Evolutionary conservation across 352 stramenopile genomes (phyloP), one percentile per base, ranked within the genome.

Genomic region (Phytophthora palmivora): DNA sequence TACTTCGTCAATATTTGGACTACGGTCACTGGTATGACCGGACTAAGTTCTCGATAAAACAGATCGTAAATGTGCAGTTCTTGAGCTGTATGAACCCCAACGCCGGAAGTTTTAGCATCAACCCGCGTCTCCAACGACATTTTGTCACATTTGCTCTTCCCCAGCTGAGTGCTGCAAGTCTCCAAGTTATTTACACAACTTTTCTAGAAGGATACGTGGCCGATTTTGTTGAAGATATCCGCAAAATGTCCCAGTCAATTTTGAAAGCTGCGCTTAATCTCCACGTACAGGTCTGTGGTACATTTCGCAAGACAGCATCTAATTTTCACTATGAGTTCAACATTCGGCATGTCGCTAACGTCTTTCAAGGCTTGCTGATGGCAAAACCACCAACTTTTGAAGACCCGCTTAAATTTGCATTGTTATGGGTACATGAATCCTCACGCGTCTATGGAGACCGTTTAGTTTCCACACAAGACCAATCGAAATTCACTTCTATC

Each of bases 251-350:
- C 12, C 70, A 78, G 15, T 87, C 94, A 14, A 91, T 98, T 59
- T 58, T 95, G 28, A 91, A 91, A 58, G 84, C 86, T 30, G 89
- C 96, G 30, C 76, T 98, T 12, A 91, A 88, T 10, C 67, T 99
- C 12, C 96, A 99, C 50, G 60, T 78, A 1, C 81, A 96, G 47
- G 75, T 98, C 0, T 72, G 75, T 1, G 57, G 67, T 8, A 87
- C 81, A 2, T 96, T 98, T 65, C 76, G 91, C 9, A 98, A 98
- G 70, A 98, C 94, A 0, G 96, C 96, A 0, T 79, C 84, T 5
- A 98, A 99, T 45, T 99, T 98, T 56, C 96, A 99, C 70, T 99
- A 98, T 64, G 94, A 99, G 50, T 99, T 98, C 68, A 98, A 98
- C 68, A 98, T 98, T 49, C 88, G 96, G 7, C 92, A 99, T 66